These are phyloP conservation scores for apple (Malus domestica) DNA, from an alignment of 306 rosid species.

Conservation along the genomic window DNA sequence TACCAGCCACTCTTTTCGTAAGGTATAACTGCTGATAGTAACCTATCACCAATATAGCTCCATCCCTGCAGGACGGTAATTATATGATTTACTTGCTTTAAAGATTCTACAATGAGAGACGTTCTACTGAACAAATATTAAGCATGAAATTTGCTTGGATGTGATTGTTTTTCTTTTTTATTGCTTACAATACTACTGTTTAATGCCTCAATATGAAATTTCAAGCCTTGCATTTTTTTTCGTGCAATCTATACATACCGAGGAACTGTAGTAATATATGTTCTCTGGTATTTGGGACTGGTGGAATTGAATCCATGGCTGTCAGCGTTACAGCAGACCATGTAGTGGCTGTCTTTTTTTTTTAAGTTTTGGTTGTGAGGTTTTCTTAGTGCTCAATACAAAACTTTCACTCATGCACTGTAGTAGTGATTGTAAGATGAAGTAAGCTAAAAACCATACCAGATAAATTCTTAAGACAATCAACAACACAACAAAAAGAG, in stretches of 20 bases:
- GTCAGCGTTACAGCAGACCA: neutral
- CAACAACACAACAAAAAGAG: slow-evolving; percentile 82
- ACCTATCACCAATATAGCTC: slow-evolving; percentile 98
- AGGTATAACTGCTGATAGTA: slow-evolving; percentile 93
- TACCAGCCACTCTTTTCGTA: slow-evolving; percentile 99
- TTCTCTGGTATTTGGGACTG: neutral
- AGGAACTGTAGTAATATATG: neutral
- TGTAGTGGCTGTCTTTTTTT: neutral
- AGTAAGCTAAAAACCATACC: slow-evolving; percentile 32
- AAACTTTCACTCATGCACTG: neutral
- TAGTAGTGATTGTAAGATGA: neutral
- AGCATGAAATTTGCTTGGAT: neutral
- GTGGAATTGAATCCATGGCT: neutral
- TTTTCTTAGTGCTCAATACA: neutral
- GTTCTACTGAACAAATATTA: neutral
- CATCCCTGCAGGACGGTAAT: slow-evolving; percentile 59
- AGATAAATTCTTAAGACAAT: slow-evolving; percentile 81
- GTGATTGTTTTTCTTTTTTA: neutral
- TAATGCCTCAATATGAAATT: too few species aligned
- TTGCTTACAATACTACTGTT: neutral
- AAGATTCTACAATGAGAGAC: neutral
- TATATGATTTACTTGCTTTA: slow-evolving; percentile 1
- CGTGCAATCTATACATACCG: neutral
- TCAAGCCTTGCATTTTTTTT: neutral
- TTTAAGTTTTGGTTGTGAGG: neutral